Base-by-base conservation (phyloP, 1,284 basidiomycete genomes). In the Malassezia arunalokei region DNA sequence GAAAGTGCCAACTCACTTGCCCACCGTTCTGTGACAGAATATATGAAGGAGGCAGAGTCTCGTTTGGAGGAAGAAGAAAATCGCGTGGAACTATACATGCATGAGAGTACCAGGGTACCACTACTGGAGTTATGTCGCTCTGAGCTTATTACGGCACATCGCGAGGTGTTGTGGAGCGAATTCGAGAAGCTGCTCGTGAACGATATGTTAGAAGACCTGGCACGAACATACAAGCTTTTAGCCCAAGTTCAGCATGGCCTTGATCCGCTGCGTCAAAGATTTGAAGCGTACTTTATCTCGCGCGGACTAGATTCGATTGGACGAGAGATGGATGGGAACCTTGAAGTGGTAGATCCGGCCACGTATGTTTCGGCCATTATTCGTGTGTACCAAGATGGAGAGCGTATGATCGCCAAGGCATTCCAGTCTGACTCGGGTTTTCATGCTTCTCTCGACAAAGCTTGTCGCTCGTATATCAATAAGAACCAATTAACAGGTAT, bases 381-480 rank as follows among this genome's bases (percentile, higher is more conserved):
- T 29, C 83, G 86, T 50, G 88, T 96, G 5, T 88, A 98, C 73
- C 80, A 81, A 66, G 91, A 89, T 80, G 94, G 90, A 75, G 83
- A 84, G 56, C 86, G 89, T 65, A 87, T 88, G 1, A 89, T 96
- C 57, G 80, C 83, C 47, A 80, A 86, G 52, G 88, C 87, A 59
- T 98, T 98, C 80, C 83, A 85, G 63, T 85, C 84, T 28, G 94
- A 98, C 75, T 84, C 90, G 33, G 90, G 90, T 1, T 98, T 98
- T 75, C 86, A 89, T 38, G 91, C 90, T 0, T 86, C 86, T 68
- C 79, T 99, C 40, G 94, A 98, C 76, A 77, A 78, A 65, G 94
- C 94, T 8, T 96, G 92, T 76, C 79, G 89, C 68, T 89, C 92
- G 72, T 96, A 92, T 72, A 87, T 92, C 73, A 99, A 99, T 75